Conservation (phyloP, 345 rosid genomes). For the Hirschfeldia incana region DNA sequence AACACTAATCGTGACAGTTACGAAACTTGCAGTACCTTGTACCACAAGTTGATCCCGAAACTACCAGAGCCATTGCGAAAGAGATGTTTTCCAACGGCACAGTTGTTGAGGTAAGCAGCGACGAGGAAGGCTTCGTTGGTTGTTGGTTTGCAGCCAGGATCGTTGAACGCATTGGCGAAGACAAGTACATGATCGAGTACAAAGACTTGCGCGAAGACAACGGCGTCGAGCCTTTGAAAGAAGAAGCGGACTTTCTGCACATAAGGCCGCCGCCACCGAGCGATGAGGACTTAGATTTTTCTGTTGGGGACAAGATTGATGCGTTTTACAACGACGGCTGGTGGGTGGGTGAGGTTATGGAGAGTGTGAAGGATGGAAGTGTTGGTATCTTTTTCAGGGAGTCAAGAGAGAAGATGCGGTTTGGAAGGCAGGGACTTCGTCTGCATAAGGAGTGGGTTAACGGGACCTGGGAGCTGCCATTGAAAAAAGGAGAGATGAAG, state of each 20-base stretch:
- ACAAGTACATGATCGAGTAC: constrained; percentile 52
- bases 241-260: constrained; percentile 41
- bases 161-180: constrained; percentile 38
- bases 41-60: constrained; percentile 16
- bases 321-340: constrained; percentile 64
- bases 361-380: constrained; percentile 35
- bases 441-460: constrained; percentile 63
- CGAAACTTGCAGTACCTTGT: constrained; percentile 21
- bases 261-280: constrained; percentile 57
- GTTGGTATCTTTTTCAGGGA: constrained; percentile 48
- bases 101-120: constrained; percentile 58
- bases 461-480: constrained; percentile 50
- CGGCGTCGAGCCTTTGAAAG: constrained; percentile 50
- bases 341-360: constrained; percentile 62
- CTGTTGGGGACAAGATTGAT: constrained; percentile 53
- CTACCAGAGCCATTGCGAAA: constrained; percentile 23
- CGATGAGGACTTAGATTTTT: constrained; percentile 34
- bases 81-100: constrained; percentile 30
- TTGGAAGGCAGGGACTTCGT: constrained; percentile 51
- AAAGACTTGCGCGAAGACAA: constrained; percentile 48
- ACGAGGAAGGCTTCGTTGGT: constrained; percentile 68
- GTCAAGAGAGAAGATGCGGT: constrained; percentile 47
- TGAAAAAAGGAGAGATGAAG: constrained; percentile 29
- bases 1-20: background rate
- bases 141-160: constrained; percentile 62